These are phyloP conservation scores for Yamadazyma friedrichii DNA, from an alignment of 1,139 yeast genomes.

Conservation along the genomic window DNA sequence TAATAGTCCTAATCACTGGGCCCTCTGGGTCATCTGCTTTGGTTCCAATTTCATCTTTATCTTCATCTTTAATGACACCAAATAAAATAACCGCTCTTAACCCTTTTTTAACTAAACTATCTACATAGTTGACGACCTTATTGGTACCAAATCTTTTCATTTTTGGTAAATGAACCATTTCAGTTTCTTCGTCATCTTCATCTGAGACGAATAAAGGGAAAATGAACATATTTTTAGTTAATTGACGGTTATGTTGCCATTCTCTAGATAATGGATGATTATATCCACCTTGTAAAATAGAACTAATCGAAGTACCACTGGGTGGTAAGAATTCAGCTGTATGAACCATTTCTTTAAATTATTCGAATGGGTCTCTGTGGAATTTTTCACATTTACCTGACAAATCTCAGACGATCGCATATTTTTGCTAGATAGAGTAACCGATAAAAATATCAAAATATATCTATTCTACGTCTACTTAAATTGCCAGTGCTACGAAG, in stretches of 20 bases:
- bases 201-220: constrained; percentile 90
- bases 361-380: background rate
- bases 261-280: constrained; percentile 84
- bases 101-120: constrained; percentile 73
- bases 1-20: constrained; percentile 83
- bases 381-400: background rate
- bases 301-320: constrained; percentile 63
- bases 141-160: constrained; percentile 87
- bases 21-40: constrained; percentile 97
- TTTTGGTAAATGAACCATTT: constrained; percentile 77
- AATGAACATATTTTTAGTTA: constrained; percentile 85
- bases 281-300: constrained; percentile 90
- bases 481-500: too few species aligned
- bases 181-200: constrained; percentile 73
- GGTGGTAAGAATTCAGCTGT: constrained; percentile 65
- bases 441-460: background rate
- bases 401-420: background rate
- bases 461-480: background rate
- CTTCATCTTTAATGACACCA: constrained; percentile 78
- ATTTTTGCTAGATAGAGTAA: too few species aligned
- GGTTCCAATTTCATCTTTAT: constrained; percentile 79
- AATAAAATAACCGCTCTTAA: constrained; percentile 81
- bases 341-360: constrained; percentile 41
- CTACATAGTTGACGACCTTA: constrained; percentile 71
- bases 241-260: constrained; percentile 88